Percentiles rank a stretch among this genome's conserved stretches.
Evolutionary conservation across 192 early-diverging fungal genomes (phyloP).

Genomic region (Chytriomyces hyalinus): DNA sequence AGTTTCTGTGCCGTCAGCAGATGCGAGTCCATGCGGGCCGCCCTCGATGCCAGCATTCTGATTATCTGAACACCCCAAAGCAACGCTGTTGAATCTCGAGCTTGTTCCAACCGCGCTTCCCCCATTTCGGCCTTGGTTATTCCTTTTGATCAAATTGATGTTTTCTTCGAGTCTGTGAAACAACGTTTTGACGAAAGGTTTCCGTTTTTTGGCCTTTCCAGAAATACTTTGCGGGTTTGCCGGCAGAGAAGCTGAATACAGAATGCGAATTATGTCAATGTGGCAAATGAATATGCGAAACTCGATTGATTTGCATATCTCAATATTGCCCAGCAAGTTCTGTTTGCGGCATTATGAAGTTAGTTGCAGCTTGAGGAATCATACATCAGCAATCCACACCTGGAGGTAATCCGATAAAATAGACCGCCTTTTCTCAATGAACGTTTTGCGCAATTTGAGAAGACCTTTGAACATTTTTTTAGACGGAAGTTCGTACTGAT

Average conservation of each 20-base stretch:
- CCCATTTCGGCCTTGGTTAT: slow-evolving; percentile 55
- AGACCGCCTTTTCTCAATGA: slow-evolving; percentile 72
- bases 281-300: slow-evolving; percentile 76
- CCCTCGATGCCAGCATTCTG: not conserved
- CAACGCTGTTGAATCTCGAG: slow-evolving; percentile 16
- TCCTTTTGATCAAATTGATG: slow-evolving; percentile 36
- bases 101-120: slow-evolving; percentile 1
- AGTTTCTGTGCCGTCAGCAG: slow-evolving; percentile 16
- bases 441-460: slow-evolving; percentile 64
- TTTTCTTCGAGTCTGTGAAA: slow-evolving; percentile 77
- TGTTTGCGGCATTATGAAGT: not conserved
- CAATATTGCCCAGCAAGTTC: slow-evolving; percentile 67
- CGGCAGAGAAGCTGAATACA: not conserved
- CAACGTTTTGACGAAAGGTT: slow-evolving; percentile 59
- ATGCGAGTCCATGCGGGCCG: not conserved
- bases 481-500: slow-evolving; percentile 71
- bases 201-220: slow-evolving; percentile 30
- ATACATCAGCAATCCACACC: slow-evolving; percentile 17
- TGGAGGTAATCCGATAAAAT: slow-evolving; percentile 76
- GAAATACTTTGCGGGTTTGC: not conserved
- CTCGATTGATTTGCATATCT: slow-evolving; percentile 65
- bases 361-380: not conserved
- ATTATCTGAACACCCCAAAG: not conserved
- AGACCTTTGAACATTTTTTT: slow-evolving; percentile 67
- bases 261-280: slow-evolving; percentile 31